Percentiles rank a stretch among this genome's conserved stretches.
phyloP scores from a whole-genome alignment of 2,329 filamentous ascomycete genomes.

The Pseudocercospora fijiensis region DNA sequence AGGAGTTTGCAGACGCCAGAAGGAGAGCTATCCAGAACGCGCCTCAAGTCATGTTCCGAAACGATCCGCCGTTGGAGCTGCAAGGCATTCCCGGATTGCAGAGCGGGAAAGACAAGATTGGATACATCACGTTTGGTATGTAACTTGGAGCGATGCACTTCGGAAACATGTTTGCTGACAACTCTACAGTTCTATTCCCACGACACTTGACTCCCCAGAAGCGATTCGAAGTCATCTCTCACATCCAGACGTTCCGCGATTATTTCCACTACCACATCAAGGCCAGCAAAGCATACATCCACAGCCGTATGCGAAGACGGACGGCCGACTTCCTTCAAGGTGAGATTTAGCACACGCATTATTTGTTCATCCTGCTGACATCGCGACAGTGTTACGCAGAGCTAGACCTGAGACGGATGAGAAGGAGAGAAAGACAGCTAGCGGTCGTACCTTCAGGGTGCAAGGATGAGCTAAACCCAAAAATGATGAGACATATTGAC shows the following conservation, averaged over 20 bases:
- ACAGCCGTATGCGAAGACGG: slow-evolving; percentile 94
- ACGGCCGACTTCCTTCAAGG: slow-evolving; percentile 98
- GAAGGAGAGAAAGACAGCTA: slow-evolving; percentile 97
- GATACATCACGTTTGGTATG: slow-evolving; percentile 96
- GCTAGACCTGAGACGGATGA: slow-evolving; percentile 94
- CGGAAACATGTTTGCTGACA: slow-evolving; percentile 27
- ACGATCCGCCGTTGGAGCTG: slow-evolving; percentile 88
- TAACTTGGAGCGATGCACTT: neutral
- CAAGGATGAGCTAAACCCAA: slow-evolving; percentile 42
- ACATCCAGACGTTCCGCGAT: slow-evolving; percentile 99
- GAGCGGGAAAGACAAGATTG: slow-evolving; percentile 78
- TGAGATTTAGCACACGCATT: slow-evolving; percentile 44
- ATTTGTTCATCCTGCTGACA: neutral
- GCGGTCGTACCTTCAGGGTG: slow-evolving; percentile 83
- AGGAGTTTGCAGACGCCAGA: slow-evolving; percentile 96
- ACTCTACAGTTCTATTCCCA: slow-evolving; percentile 76
- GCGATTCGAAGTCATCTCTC: slow-evolving; percentile 92
- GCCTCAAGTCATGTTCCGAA: slow-evolving; percentile 93
- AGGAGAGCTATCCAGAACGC: slow-evolving; percentile 96
- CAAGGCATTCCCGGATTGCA: slow-evolving; percentile 82
- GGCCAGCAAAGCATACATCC: slow-evolving; percentile 98
- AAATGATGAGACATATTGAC: neutral
- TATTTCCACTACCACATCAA: slow-evolving; percentile 99
- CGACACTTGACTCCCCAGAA: slow-evolving; percentile 87
- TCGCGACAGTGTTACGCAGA: slow-evolving; percentile 76